Evolutionary conservation across 1,284 basidiomycete species (phyloP).

Genomic region (Pyrrhoderma lamaoense): DNA sequence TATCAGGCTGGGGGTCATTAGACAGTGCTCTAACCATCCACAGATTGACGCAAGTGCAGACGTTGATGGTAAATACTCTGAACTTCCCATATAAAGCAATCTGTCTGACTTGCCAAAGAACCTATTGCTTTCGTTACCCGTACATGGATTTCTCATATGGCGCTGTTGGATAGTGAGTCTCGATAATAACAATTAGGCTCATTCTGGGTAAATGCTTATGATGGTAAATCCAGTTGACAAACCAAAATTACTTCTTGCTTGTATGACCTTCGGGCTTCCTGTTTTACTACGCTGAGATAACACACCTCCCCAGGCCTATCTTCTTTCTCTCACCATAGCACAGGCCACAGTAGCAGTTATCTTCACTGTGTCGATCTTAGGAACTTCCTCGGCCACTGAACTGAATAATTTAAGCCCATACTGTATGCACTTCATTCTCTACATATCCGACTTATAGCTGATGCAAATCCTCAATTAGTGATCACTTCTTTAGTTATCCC

Average conservation of each 20-base stretch:
- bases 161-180: slow-evolving; percentile 27
- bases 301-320: too few species aligned
- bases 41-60: slow-evolving; percentile 7
- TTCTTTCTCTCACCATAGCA: too few species aligned
- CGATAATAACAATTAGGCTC: background rate
- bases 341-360: too few species aligned
- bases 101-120: background rate
- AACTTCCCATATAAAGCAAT: background rate
- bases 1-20: slow-evolving; percentile 2
- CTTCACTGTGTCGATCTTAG: too few species aligned
- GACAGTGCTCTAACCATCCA: background rate
- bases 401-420: background rate
- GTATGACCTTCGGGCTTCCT: background rate
- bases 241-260: slow-evolving; percentile 10
- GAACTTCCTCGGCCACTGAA: too few species aligned
- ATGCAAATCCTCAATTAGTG: background rate
- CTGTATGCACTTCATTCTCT: background rate
- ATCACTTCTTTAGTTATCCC: background rate
- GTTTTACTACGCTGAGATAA: too few species aligned
- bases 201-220: background rate
- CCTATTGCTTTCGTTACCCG: slow-evolving; percentile 23
- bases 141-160: slow-evolving; percentile 28
- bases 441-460: too few species aligned
- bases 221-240: slow-evolving; percentile 11
- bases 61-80: background rate